Evolutionary conservation across 1,284 basidiomycete genomes (phyloP).

Genomic region (Papiliotrema nemorosa): DNA sequence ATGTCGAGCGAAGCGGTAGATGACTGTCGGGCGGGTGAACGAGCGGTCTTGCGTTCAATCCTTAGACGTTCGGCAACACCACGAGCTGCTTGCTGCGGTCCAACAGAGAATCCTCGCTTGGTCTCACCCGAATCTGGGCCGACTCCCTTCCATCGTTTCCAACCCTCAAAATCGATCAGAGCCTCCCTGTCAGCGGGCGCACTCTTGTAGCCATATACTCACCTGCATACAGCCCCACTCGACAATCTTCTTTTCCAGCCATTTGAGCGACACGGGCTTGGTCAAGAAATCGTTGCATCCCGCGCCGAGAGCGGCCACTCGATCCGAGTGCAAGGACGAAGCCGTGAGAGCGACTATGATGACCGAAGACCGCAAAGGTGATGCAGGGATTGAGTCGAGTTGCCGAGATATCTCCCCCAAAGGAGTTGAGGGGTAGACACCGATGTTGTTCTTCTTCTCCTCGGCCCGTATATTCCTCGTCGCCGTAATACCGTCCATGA

Average conservation of each 20-base stretch:
- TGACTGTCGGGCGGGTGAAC: background rate
- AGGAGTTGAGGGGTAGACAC: constrained; percentile 64
- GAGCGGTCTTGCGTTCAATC: constrained; percentile 29
- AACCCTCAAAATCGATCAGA: constrained; percentile 51
- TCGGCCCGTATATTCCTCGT: constrained; percentile 91
- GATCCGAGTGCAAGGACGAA: constrained; percentile 85
- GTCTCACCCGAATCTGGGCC: constrained; percentile 37
- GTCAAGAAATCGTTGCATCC: constrained; percentile 99
- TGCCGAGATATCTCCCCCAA: constrained; percentile 56
- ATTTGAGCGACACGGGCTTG: constrained; percentile 90
- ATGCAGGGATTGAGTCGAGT: constrained; percentile 32
- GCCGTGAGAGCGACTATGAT: constrained; percentile 99
- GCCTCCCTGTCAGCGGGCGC: constrained; percentile 32
- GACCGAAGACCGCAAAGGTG: constrained; percentile 84
- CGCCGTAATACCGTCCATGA: constrained; percentile 97
- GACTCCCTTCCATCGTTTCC: constrained; percentile 45
- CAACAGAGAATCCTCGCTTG: constrained; percentile 39
- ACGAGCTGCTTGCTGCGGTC: constrained; percentile 42
- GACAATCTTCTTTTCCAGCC: constrained; percentile 97
- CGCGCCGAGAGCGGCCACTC: constrained; percentile 91
- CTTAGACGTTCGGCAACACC: constrained; percentile 37
- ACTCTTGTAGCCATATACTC: constrained; percentile 9
- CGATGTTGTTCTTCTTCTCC: constrained; percentile 66
- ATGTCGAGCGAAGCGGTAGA: constrained; percentile 9
- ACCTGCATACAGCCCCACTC: constrained; percentile 75